Percentiles rank a stretch among this genome's conserved stretches.
phyloP scores from a whole-genome alignment of 306 rosid species.

The Carpinus viminea region DNA sequence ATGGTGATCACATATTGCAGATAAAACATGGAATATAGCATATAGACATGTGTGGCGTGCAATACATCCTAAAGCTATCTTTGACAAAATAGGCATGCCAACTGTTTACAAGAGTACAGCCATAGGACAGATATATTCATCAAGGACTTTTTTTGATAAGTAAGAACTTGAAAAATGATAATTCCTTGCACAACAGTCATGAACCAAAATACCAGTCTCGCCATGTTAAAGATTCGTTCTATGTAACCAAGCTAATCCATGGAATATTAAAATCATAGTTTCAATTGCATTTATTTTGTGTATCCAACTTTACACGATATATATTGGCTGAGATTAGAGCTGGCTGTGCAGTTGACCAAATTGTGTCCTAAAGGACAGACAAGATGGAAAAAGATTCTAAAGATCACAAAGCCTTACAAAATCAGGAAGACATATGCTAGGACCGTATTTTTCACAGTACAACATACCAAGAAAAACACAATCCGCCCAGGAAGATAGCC shows the following conservation, averaged over 20 bases:
- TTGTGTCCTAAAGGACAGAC: neutral
- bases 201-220: neutral
- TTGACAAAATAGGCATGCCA: neutral
- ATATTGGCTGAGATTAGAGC: neutral
- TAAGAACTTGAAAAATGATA: neutral
- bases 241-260: neutral
- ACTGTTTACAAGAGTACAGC: neutral
- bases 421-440: neutral
- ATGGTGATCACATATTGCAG: neutral
- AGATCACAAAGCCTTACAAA: slow-evolving; percentile 2
- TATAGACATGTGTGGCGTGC: neutral
- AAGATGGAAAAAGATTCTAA: neutral
- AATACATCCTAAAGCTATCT: neutral
- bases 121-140: neutral
- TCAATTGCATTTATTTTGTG: neutral
- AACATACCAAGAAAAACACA: slow-evolving; percentile 93
- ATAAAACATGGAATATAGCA: neutral
- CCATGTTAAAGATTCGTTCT: neutral
- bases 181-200: neutral
- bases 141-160: neutral
- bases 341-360: neutral
- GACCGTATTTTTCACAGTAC: slow-evolving; percentile 23
- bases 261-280: neutral
- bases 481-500: slow-evolving; percentile 99
- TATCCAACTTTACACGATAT: neutral